Evolutionary conservation across 495 filamentous ascomycete genomes (phyloP).

Genomic region (Niebla homalea): DNA sequence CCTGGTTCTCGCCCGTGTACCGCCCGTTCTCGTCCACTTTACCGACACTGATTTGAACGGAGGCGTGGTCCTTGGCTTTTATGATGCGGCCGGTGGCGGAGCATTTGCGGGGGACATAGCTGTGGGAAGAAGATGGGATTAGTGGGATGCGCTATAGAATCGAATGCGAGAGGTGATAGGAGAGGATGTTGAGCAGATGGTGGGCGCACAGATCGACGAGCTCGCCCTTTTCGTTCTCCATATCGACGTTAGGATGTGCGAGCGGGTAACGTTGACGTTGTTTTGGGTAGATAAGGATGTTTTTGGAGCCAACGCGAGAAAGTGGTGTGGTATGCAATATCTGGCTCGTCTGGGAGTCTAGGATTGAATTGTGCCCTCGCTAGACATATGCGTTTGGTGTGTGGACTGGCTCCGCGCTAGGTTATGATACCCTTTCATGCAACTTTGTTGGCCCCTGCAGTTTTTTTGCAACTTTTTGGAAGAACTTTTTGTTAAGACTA

Average conservation of each 20-base stretch:
- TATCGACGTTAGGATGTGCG: constrained; percentile 28
- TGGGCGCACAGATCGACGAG: constrained; percentile 85
- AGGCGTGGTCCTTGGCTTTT: constrained; percentile 97
- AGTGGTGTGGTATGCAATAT: too few relatives aligned
- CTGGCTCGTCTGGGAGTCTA: too few relatives aligned
- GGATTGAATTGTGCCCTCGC: too few relatives aligned
- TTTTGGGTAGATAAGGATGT: too few relatives aligned
- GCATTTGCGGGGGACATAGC: constrained; percentile 99
- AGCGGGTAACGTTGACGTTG: too few relatives aligned
- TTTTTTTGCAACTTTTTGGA: too few relatives aligned
- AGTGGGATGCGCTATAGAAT: constrained; percentile 6
- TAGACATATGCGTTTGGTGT: too few relatives aligned
- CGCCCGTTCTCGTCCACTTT: constrained; percentile 94
- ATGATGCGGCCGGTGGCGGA: constrained; percentile 93
- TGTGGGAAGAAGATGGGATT: constrained; percentile 23
- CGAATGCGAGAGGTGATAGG: not conserved
- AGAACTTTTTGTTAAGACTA: too few relatives aligned
- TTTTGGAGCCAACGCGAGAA: too few relatives aligned
- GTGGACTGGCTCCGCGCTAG: too few relatives aligned
- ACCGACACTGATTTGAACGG: constrained; percentile 77
- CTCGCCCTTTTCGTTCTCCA: constrained; percentile 98
- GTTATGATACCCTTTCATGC: too few relatives aligned
- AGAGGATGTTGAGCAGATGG: constrained; percentile 9
- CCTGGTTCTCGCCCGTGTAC: constrained; percentile 93
- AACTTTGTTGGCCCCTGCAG: too few relatives aligned